Evolutionary conservation across 129 eudicot genomes (phyloP).

Genomic region (Flaveria sonorensis): DNA sequence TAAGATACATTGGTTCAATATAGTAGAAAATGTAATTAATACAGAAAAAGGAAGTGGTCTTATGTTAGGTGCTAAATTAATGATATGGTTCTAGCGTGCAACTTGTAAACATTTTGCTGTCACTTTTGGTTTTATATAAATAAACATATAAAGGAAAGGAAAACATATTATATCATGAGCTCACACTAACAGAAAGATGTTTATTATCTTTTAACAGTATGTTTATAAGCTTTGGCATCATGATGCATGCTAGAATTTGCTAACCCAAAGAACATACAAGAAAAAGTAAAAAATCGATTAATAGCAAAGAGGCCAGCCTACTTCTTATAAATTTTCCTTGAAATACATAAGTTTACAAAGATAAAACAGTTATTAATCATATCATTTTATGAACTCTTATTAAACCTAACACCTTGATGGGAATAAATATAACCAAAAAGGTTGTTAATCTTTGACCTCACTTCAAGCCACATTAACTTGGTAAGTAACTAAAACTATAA

Average conservation of each 20-base stretch:
- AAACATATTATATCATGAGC: not conserved
- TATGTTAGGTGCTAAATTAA: conserved; percentile 11
- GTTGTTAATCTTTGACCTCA: not conserved
- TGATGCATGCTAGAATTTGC: not conserved
- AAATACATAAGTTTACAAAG: not conserved
- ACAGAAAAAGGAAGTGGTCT: not conserved
- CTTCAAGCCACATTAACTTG: conserved; percentile 5
- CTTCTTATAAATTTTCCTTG: not conserved
- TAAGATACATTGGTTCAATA: not conserved
- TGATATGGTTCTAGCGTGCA: not conserved
- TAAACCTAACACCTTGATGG: not conserved
- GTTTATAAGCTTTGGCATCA: not conserved
- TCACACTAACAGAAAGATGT: conserved; percentile 2
- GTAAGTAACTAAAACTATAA: not conserved
- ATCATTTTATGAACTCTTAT: not conserved
- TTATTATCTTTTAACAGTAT: conserved; percentile 11
- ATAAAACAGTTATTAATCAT: not conserved
- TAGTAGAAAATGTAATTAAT: not conserved
- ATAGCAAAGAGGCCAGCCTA: conserved; percentile 10
- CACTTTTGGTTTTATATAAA: not conserved
- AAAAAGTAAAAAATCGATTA: not conserved
- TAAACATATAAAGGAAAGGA: not conserved
- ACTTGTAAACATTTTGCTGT: not conserved
- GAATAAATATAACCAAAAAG: conserved; percentile 5
- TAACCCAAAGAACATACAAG: not conserved